Base-by-base conservation (phyloP, 2,329 filamentous ascomycete species). In the Aquanectria penicillioides region DNA sequence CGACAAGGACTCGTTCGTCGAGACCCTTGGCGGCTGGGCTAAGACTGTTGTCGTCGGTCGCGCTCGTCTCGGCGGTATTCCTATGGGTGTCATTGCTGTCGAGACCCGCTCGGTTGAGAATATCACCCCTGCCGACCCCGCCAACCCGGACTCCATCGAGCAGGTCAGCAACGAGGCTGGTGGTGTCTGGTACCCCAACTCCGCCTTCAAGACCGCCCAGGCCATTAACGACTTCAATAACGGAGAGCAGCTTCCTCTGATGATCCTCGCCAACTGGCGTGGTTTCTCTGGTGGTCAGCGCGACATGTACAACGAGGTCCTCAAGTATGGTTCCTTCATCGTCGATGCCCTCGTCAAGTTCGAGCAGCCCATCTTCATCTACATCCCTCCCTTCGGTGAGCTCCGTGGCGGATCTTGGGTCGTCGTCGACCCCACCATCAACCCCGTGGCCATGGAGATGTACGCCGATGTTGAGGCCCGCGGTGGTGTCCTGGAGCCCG, bases 261-360 rank as follows among this genome's bases (percentile, higher is more conserved):
- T 99, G 93, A 99, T 99, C 75, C 88, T 99, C 65, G 95, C 95
- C 80, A 99, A 99, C 86, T 99, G 95, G 95, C 90, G 95, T 88
- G 95, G 95, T 83, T 99, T 99, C 92, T 99, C 95, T 68, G 95
- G 95, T 83, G 95, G 95, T 66, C 95, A 99, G 81, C 93, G 94
- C 69, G 95, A 99, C 80, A 99, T 99, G 95, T 99, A 96, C 88
- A 97, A 98, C 82, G 95, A 99, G 81, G 95, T 99, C 13, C 88
- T 99, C 79, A 99, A 99, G 85, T 99, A 99, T 74, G 95, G 95
- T 74, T 97, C 94, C 15, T 98, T 95, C 86, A 99, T 99, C 74
- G 95, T 99, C 69, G 95, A 99, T 73, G 94, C 94, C 53, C 89
- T 99, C 43, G 93, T 97, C 84, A 97, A 97, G 81, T 99, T 93